These are phyloP conservation scores for Poterioochromonas sp. DNA, from an alignment of 352 stramenopile species.

Conservation along the genomic window DNA sequence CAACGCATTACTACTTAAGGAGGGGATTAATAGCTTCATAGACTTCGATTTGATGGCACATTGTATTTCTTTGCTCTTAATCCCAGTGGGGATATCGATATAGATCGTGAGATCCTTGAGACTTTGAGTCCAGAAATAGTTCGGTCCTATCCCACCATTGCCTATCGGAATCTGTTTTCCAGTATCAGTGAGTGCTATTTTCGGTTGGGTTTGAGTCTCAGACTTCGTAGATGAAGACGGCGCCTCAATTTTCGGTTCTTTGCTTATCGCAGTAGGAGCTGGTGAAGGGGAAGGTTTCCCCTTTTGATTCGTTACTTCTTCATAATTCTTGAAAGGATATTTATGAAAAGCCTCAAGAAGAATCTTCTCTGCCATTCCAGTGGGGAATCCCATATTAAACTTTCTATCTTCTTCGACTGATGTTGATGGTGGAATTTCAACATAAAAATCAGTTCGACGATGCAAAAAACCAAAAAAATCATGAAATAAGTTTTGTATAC, in stretches of 20 bases:
- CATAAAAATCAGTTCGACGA: conserved; percentile 71
- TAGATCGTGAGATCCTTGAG: conserved; percentile 61
- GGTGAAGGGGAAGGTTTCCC: conserved; percentile 24
- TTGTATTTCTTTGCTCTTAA: conserved; percentile 55
- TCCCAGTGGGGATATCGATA: conserved; percentile 48
- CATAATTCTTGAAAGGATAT: conserved; percentile 50
- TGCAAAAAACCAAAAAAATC: conserved; percentile 67
- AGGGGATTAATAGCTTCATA: conserved; percentile 54
- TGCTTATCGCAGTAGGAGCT: background rate
- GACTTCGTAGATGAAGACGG: background rate
- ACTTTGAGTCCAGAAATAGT: conserved; percentile 69
- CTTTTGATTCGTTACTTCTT: conserved; percentile 28
- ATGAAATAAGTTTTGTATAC: conserved; percentile 46
- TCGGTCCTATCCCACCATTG: conserved; percentile 60
- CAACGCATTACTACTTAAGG: conserved; percentile 42
- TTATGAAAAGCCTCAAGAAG: conserved; percentile 62
- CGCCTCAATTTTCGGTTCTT: background rate
- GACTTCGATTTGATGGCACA: conserved; percentile 51
- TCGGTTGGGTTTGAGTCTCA: conserved; percentile 2
- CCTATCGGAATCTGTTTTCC: conserved; percentile 66
- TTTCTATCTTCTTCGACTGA: conserved; percentile 16
- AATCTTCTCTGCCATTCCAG: conserved; percentile 63
- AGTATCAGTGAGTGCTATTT: conserved; percentile 54
- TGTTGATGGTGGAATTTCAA: conserved; percentile 45
- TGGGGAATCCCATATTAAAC: conserved; percentile 58